Percentiles rank a stretch among this genome's conserved stretches.
Conservation (phyloP, 2,329 filamentous ascomycete species). For the Fonsecaea nubica region DNA sequence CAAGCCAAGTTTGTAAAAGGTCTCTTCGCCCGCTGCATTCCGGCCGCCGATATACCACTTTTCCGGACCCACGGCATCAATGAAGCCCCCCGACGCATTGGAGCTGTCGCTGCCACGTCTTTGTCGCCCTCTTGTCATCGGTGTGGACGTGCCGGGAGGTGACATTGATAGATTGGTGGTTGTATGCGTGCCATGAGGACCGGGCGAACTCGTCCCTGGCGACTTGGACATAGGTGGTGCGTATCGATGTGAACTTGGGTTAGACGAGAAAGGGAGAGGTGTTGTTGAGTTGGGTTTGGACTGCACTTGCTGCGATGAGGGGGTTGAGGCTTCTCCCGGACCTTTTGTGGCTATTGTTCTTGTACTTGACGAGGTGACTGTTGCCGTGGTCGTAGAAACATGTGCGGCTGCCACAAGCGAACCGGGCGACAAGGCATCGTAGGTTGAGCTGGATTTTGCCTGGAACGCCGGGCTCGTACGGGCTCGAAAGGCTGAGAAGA, state of each 20-base stretch:
- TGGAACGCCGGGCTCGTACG: conserved; percentile 64
- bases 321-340: conserved; percentile 36
- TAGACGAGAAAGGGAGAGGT: conserved; percentile 32
- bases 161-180: conserved; percentile 48
- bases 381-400: conserved; percentile 46
- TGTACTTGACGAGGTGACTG: conserved; percentile 51
- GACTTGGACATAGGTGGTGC: conserved; percentile 36
- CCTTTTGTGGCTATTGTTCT: conserved; percentile 58
- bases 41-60: conserved; percentile 61
- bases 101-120: conserved; percentile 57
- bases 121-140: conserved; percentile 45
- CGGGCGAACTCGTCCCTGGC: conserved; percentile 37
- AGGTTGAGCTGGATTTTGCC: conserved; percentile 55
- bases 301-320: conserved; percentile 39
- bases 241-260: conserved; percentile 32
- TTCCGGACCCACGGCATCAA: conserved; percentile 55
- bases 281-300: conserved; percentile 47
- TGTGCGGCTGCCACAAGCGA: conserved; percentile 47
- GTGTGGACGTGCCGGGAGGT: conserved; percentile 43
- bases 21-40: conserved; percentile 55
- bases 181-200: conserved; percentile 42
- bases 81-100: conserved; percentile 55
- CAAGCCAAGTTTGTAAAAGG: conserved; percentile 57
- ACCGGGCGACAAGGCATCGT: conserved; percentile 42
- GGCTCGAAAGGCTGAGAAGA: conserved; percentile 71